A percentile compares a stretch with the other conserved stretches of the same genome.
Evolutionary conservation across 2,329 filamentous ascomycete genomes (phyloP).

Genomic region (Pseudogymnoascus sp.): DNA sequence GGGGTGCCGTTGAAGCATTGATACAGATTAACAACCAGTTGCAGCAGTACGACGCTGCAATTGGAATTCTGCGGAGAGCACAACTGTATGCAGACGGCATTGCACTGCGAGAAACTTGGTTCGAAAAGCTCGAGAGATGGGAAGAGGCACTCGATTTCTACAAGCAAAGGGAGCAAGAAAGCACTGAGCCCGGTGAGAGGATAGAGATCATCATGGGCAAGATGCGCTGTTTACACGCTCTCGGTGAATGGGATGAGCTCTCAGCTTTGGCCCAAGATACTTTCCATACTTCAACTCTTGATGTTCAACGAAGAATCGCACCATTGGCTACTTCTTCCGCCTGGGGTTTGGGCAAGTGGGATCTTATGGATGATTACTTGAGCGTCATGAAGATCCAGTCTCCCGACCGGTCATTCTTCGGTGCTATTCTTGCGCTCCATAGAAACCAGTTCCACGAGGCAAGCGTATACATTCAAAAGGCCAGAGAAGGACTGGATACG

Average conservation of each 20-base stretch:
- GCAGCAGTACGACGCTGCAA: constrained; percentile 95
- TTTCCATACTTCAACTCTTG: constrained; percentile 81
- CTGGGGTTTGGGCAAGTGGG: constrained; percentile 95
- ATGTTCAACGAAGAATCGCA: constrained; percentile 84
- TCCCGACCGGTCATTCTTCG: constrained; percentile 94
- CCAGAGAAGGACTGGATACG: constrained; percentile 86
- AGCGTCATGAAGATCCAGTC: constrained; percentile 90
- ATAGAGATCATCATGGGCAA: constrained; percentile 99
- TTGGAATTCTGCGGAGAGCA: constrained; percentile 92
- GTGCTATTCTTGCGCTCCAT: constrained; percentile 88
- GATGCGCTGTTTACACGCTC: constrained; percentile 94
- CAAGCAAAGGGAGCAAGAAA: constrained; percentile 71
- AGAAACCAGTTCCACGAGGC: constrained; percentile 93
- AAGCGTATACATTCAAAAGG: constrained; percentile 79
- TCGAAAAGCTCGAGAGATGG: constrained; percentile 96
- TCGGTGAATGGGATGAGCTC: constrained; percentile 94
- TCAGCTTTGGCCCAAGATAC: constrained; percentile 84
- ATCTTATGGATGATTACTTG: constrained; percentile 95
- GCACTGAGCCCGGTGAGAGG: constrained; percentile 70
- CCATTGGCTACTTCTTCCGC: constrained; percentile 90
- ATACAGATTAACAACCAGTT: constrained; percentile 99
- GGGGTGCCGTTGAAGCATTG: constrained; percentile 87
- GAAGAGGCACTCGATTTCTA: constrained; percentile 93
- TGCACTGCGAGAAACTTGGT: constrained; percentile 95
- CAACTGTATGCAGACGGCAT: constrained; percentile 91